A percentile compares a stretch with the other conserved stretches of the same genome.
phyloP scores from a whole-genome alignment of 2,329 filamentous ascomycete species.

The Alternaria brassicicola region DNA sequence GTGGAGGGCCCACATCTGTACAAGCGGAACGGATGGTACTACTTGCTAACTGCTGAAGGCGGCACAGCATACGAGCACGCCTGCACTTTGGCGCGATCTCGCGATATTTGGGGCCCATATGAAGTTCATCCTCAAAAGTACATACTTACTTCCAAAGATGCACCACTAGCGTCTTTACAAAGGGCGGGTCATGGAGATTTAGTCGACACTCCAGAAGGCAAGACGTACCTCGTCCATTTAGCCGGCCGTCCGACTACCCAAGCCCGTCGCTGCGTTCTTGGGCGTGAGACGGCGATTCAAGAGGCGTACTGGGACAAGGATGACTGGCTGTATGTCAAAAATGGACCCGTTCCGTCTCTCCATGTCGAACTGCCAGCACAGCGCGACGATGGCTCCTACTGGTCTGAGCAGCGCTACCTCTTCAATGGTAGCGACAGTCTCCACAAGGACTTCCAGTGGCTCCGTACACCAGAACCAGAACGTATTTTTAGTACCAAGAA shows the following conservation, averaged over 20 bases:
- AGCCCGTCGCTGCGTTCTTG: constrained; percentile 43
- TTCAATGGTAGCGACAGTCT: constrained; percentile 55
- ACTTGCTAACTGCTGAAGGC: constrained; percentile 46
- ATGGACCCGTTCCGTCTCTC: constrained; percentile 57
- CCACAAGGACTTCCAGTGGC: constrained; percentile 63
- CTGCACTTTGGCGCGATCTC: constrained; percentile 48
- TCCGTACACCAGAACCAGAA: constrained; percentile 59
- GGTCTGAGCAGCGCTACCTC: constrained; percentile 55
- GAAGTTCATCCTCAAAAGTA: constrained; percentile 50
- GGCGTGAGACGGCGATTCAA: constrained; percentile 56
- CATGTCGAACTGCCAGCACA: constrained; percentile 38
- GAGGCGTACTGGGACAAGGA: constrained; percentile 65
- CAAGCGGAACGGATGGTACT: constrained; percentile 46
- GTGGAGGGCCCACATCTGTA: constrained; percentile 48
- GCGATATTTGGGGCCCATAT: constrained; percentile 51
- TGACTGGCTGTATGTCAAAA: constrained; percentile 68
- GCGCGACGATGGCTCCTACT: constrained; percentile 38
- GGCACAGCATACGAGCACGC: constrained; percentile 51
- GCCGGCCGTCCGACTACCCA: constrained; percentile 44
- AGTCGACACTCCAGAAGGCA: constrained; percentile 43
- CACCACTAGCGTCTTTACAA: constrained; percentile 41
- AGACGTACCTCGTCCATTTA: constrained; percentile 45
- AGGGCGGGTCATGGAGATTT: constrained; percentile 48
- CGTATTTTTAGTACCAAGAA: constrained; percentile 56
- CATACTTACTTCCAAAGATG: constrained; percentile 51